phyloP scores from a whole-genome alignment of 139 green algal genomes.

The Haematococcus lacustris region DNA sequence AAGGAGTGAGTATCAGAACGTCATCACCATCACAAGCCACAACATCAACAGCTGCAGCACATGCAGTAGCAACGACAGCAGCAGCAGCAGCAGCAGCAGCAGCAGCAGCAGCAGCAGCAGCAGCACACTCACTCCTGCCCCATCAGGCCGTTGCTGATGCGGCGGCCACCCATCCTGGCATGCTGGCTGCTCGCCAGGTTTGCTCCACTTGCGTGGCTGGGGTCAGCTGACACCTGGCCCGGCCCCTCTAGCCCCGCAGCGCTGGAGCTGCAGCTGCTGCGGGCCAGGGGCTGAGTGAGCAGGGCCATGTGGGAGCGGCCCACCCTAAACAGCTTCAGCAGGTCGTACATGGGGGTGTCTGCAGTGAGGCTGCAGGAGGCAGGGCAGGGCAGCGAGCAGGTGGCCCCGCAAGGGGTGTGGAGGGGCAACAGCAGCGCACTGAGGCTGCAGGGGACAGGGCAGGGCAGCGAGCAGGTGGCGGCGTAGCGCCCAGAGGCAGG shows the following conservation, averaged over 20 bases:
- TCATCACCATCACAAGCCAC: too few species aligned
- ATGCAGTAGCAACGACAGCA: too few species aligned
- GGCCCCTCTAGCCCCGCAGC: slow-evolving; percentile 1
- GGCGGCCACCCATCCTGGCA: background rate
- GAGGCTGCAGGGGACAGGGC: too few species aligned
- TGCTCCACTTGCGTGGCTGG: too few species aligned
- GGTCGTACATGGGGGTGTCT: slow-evolving; percentile 63
- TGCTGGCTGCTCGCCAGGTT: too few species aligned
- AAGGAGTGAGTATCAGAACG: background rate
- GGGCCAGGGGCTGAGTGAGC: slow-evolving; percentile 36
- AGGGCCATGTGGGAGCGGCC: slow-evolving; percentile 79
- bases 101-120: background rate
- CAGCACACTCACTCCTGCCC: too few species aligned
- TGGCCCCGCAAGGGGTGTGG: too few species aligned
- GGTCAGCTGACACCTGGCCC: too few species aligned
- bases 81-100: background rate
- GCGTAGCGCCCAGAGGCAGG: too few species aligned
- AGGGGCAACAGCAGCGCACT: too few species aligned
- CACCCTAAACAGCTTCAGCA: slow-evolving; percentile 81
- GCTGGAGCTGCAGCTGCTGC: slow-evolving; percentile 2
- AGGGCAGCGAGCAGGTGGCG: too few species aligned
- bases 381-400: too few species aligned
- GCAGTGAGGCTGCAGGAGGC: slow-evolving; percentile 22
- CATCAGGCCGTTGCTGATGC: background rate
- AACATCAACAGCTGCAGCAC: background rate